Evolutionary conservation across 148 eudicot species (phyloP).

Genomic region (Linanthus parryae): DNA sequence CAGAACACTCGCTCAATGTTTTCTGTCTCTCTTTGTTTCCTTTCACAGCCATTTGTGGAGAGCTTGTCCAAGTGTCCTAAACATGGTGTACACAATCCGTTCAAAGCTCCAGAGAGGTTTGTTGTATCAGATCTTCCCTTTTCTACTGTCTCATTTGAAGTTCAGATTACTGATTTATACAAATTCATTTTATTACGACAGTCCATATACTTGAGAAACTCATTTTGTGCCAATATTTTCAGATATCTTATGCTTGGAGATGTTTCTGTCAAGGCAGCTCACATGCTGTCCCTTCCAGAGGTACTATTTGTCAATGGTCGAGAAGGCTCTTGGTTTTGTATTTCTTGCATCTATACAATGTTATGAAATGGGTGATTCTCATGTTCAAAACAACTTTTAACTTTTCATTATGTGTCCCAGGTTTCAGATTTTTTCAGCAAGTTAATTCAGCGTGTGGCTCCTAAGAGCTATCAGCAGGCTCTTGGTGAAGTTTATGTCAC

Average conservation of each 20-base stretch:
- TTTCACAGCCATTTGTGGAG: constrained; percentile 90
- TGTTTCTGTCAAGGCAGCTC: constrained; percentile 80
- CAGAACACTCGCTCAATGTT: too few species aligned
- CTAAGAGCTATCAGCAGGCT: constrained; percentile 96
- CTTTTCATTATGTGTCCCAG: too few species aligned
- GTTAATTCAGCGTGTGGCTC: constrained; percentile 90
- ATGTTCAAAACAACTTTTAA: too few species aligned
- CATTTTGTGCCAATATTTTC: too few species aligned
- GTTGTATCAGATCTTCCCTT: constrained; percentile 8
- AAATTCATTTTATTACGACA: not conserved
- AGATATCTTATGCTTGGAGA: constrained; percentile 94
- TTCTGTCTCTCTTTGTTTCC: not conserved
- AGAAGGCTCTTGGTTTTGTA: not conserved
- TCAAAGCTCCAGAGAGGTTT: constrained; percentile 94
- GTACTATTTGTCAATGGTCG: constrained; percentile 22
- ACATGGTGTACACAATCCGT: constrained; percentile 96
- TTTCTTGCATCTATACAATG: too few species aligned
- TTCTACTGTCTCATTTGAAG: not conserved
- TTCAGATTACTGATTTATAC: not conserved
- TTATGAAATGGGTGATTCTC: too few species aligned
- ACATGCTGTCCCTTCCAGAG: constrained; percentile 76
- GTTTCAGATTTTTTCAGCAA: constrained; percentile 73
- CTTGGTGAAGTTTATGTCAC: constrained; percentile 82
- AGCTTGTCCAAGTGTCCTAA: constrained; percentile 92
- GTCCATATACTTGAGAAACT: not conserved